Evolutionary conservation across 1,139 yeast genomes (phyloP).

Genomic region (Scheffersomyces cryptocercus): DNA sequence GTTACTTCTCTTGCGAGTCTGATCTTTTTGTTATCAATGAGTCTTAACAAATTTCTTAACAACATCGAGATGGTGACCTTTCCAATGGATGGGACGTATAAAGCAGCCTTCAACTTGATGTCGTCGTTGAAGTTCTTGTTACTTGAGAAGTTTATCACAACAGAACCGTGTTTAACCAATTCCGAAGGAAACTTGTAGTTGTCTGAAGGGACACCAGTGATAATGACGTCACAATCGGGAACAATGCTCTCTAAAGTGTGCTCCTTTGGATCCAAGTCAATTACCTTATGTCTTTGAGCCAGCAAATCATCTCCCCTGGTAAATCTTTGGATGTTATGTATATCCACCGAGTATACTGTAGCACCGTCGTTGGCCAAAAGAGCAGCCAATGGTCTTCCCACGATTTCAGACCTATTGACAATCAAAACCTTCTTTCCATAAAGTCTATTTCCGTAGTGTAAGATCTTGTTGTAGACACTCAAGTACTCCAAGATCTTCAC

Average conservation of each 20-base stretch:
- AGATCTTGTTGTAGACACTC: conserved; percentile 78
- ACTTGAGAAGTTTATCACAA: conserved; percentile 86
- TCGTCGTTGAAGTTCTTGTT: conserved; percentile 80
- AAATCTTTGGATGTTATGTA: conserved; percentile 83
- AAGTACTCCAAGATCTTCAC: conserved; percentile 90
- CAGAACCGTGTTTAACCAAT: conserved; percentile 80
- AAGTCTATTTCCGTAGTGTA: conserved; percentile 86
- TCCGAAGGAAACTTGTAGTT: conserved; percentile 83
- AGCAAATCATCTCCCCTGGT: conserved; percentile 92
- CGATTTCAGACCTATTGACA: conserved; percentile 92
- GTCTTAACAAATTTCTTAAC: conserved; percentile 78
- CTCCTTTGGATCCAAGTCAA: conserved; percentile 53
- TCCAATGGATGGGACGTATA: conserved; percentile 94
- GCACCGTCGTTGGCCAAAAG: conserved; percentile 97
- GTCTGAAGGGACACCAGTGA: conserved; percentile 92
- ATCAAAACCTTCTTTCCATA: conserved; percentile 91
- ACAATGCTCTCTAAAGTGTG: conserved; percentile 63
- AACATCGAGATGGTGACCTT: conserved; percentile 96
- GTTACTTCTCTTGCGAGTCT: conserved; percentile 14
- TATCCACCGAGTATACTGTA: conserved; percentile 86
- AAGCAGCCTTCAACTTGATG: conserved; percentile 80
- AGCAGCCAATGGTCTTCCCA: conserved; percentile 96
- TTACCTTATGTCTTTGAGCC: conserved; percentile 80
- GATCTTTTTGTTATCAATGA: conserved; percentile 62
- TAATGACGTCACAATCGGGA: conserved; percentile 80